phyloP scores from a whole-genome alignment of 495 filamentous ascomycete genomes.

The Penicillium manginii region DNA sequence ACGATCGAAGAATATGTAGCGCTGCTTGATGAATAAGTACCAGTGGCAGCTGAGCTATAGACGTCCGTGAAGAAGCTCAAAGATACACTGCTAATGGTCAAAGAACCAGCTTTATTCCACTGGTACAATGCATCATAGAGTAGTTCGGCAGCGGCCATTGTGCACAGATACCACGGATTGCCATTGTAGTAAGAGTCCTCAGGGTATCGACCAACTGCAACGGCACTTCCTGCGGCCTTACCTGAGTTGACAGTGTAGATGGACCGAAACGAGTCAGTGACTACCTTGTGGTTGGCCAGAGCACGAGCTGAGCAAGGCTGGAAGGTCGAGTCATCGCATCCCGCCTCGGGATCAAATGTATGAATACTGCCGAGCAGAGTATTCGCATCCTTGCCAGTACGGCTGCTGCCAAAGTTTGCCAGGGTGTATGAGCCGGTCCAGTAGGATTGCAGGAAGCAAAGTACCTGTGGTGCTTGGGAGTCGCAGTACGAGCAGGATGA shows the following conservation, averaged over 20 bases:
- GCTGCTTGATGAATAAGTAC: slow-evolving; percentile 53
- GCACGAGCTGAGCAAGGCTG: slow-evolving; percentile 67
- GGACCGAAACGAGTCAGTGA: slow-evolving; percentile 63
- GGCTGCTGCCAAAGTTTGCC: slow-evolving; percentile 56
- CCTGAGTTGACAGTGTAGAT: slow-evolving; percentile 63
- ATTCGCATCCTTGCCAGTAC: slow-evolving; percentile 65
- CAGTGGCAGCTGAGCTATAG: slow-evolving; percentile 47
- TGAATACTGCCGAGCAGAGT: slow-evolving; percentile 65
- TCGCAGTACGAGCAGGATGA: slow-evolving; percentile 57
- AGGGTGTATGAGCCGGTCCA: slow-evolving; percentile 63
- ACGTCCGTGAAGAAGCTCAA: slow-evolving; percentile 61
- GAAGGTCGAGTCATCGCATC: slow-evolving; percentile 53
- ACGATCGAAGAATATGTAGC: slow-evolving; percentile 55
- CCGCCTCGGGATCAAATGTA: slow-evolving; percentile 61
- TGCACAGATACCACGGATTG: slow-evolving; percentile 70
- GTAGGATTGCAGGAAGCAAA: slow-evolving; percentile 66
- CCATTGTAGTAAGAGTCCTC: slow-evolving; percentile 72
- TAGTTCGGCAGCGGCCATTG: slow-evolving; percentile 66
- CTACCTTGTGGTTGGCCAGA: slow-evolving; percentile 65
- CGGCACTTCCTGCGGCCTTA: slow-evolving; percentile 42
- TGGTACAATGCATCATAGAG: slow-evolving; percentile 67
- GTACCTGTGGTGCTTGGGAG: slow-evolving; percentile 56
- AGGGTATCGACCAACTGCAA: slow-evolving; percentile 71
- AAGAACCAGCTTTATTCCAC: slow-evolving; percentile 53
- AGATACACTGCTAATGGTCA: slow-evolving; percentile 56